phyloP scores from a whole-genome alignment of 176 grass and related monocot species.

The Triticum urartu region DNA sequence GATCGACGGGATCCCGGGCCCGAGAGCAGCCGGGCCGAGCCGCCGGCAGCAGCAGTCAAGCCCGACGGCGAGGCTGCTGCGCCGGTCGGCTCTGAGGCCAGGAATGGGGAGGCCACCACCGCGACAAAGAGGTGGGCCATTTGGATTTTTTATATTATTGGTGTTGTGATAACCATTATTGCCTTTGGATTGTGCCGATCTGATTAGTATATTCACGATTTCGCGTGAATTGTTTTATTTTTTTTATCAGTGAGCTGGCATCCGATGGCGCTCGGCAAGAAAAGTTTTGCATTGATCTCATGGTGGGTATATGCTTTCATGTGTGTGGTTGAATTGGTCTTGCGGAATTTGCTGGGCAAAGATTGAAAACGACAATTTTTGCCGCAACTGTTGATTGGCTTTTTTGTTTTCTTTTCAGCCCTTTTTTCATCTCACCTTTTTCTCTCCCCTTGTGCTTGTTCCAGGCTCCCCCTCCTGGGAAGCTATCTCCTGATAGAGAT shows the following conservation, averaged over 20 bases:
- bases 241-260: constrained; percentile 61
- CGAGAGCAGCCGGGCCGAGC: constrained; percentile 50
- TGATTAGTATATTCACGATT: constrained; percentile 61
- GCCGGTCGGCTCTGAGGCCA: constrained; percentile 39
- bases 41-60: constrained; percentile 22
- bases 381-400: constrained; percentile 34
- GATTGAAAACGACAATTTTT: constrained; percentile 74
- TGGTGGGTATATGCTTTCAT: constrained; percentile 76
- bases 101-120: constrained; percentile 46
- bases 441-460: constrained; percentile 32
- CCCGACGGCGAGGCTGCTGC: constrained; percentile 44
- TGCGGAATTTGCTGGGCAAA: constrained; percentile 67
- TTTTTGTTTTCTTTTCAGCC: constrained; percentile 24
- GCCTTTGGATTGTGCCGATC: constrained; percentile 46
- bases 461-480: constrained; percentile 97
- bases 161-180: constrained; percentile 39
- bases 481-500: constrained; percentile 92
- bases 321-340: constrained; percentile 66
- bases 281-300: constrained; percentile 99
- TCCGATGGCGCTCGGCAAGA: constrained; percentile 65
- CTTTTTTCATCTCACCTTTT: constrained; percentile 35
- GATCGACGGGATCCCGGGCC: constrained; percentile 42
- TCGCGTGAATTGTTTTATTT: constrained; percentile 48
- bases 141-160: constrained; percentile 29
- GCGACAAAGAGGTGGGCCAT: constrained; percentile 73